These are phyloP conservation scores for Rhazya stricta DNA, from an alignment of 257 asterid species.

Conservation along the genomic window DNA sequence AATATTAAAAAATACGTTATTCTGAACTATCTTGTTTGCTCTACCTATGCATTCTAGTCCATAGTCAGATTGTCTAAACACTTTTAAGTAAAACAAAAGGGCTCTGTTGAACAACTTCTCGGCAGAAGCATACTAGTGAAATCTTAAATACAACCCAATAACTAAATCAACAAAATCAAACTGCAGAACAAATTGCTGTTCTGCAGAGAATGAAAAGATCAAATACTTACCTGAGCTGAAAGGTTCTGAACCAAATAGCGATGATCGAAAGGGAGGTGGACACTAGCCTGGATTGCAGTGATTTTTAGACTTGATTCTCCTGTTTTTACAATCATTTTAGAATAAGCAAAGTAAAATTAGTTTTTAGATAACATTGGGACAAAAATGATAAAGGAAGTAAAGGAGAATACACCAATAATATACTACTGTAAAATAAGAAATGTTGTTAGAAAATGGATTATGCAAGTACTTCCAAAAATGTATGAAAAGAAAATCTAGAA, in stretches of 20 bases:
- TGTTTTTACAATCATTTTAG: constrained; percentile 27
- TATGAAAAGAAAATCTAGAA: neutral
- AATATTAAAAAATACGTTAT: too few species aligned
- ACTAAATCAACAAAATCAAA: constrained; percentile 1
- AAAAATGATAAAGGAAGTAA: neutral
- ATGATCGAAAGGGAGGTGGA: constrained; percentile 80
- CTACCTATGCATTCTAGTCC: neutral
- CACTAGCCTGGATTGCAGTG: constrained; percentile 81
- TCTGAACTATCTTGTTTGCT: too few species aligned
- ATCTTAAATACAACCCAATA: neutral
- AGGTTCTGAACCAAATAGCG: constrained; percentile 82
- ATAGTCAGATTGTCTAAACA: neutral
- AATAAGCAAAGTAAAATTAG: constrained; percentile 19
- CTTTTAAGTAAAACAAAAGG: neutral
- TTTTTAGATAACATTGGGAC: neutral
- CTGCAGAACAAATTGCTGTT: neutral
- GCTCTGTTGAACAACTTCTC: neutral
- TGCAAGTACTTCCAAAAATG: neutral
- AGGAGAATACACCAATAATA: neutral
- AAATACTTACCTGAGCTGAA: constrained; percentile 64
- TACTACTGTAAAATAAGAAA: neutral
- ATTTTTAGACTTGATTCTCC: constrained; percentile 64
- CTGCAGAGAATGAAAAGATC: constrained; percentile 4
- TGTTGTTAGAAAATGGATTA: neutral
- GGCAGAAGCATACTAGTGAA: neutral